These are phyloP conservation scores for Vaccinium corymbosum DNA, from an alignment of 148 eudicot species.

Conservation along the genomic window DNA sequence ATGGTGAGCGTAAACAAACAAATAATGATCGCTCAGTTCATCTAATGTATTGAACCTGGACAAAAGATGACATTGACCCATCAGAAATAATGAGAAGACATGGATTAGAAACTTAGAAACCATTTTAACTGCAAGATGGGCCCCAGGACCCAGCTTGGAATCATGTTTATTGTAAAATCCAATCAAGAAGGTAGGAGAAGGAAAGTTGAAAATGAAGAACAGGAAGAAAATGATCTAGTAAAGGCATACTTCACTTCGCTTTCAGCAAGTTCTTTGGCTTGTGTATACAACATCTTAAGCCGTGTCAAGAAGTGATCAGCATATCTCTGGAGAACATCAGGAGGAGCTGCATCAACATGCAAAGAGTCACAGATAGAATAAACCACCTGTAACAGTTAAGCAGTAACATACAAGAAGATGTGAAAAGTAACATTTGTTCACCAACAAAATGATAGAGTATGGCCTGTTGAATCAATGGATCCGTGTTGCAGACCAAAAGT, in stretches of 20 bases:
- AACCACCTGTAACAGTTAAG: background rate
- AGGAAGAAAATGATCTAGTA: background rate
- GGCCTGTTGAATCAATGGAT: background rate
- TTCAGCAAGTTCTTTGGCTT: slow-evolving; percentile 81
- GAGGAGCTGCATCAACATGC: slow-evolving; percentile 64
- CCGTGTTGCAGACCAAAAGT: background rate
- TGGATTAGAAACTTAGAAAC: background rate
- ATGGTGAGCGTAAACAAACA: background rate
- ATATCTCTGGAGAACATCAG: slow-evolving; percentile 84
- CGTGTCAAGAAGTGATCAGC: slow-evolving; percentile 63
- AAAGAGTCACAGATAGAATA: background rate
- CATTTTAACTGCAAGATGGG: background rate
- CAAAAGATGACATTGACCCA: background rate
- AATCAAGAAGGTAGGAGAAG: background rate
- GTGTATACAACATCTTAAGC: slow-evolving; percentile 63
- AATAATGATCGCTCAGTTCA: background rate
- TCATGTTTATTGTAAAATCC: background rate
- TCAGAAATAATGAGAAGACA: background rate
- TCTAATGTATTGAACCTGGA: background rate
- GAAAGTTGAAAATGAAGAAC: background rate
- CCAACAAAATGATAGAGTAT: background rate
- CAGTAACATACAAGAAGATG: slow-evolving; percentile 3
- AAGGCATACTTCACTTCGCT: slow-evolving; percentile 64
- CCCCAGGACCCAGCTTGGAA: background rate
- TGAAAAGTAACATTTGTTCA: background rate